Base-by-base conservation (phyloP, 1,139 yeast genomes). In the Yamadazyma songkhlaensis region DNA sequence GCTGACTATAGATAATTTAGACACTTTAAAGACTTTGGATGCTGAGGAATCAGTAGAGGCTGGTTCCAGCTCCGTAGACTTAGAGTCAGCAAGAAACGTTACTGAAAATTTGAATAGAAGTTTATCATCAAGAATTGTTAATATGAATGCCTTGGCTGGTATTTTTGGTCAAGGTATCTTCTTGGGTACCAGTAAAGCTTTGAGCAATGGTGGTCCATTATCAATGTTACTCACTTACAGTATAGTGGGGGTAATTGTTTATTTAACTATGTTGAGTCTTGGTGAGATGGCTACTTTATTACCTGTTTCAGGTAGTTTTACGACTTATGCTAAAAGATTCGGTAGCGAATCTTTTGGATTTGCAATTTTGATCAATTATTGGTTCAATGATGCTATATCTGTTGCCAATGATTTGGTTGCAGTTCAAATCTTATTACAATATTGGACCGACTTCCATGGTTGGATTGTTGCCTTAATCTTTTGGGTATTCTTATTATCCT, bases 131-230 rank as follows among this genome's bases (percentile, higher is more conserved):
- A 60, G 84, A 33, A 79, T 76, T 43, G 65, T 79, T 37, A 75
- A 74, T 43, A 76, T 79, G 84, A 77, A 80, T 55, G 75, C 84
- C 28, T 65, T 80, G 40, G 85, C 83, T 3, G 86, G 86, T 8
- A 75, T 77, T 39, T 78, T 80, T 36, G 87, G 88, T 11, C 78
- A 88, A 3, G 92, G 92, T 39, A 60, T 84, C 36, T 72, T 79
- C 43, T 62, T 82, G 35, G 84, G 86, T 25, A 73, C 85, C 0
- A 84, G 85, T 4, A 72, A 70, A 37, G 74, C 85, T 4, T 60
- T 82, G 36, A 67, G 75, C 20, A 57, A 55, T 13, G 86, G 85
- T 42, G 89, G 89, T 12, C 88, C 89, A 3, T 74, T 77, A 6
- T 74, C 84, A 6, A 58, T 82, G 38, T 57, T 82, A 15, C 62